Base-by-base conservation (phyloP, 2,329 filamentous ascomycete species). In the Paraphoma sp. region DNA sequence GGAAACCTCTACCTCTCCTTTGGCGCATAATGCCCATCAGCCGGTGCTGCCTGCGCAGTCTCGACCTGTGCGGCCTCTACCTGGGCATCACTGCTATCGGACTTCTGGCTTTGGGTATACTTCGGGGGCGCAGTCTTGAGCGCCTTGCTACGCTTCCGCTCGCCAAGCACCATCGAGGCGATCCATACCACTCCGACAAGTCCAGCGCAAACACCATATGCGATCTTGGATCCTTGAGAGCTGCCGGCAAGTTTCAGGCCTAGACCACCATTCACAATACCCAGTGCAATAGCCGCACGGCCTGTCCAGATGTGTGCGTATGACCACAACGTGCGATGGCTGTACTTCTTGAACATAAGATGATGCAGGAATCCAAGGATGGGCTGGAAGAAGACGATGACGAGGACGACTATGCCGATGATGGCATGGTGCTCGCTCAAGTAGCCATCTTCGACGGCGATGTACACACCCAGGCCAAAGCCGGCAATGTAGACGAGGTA, bases 251-350 rank as follows among this genome's bases (percentile, higher is more conserved):
- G 72, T 54, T 75, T 71, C 38, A 86, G 78, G 0, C 84, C 84
- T 1, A 86, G 69, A 0, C 84, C 84, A n/a, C 82, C 84, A 64
- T 86, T 86, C 67, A 86, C 76, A 53, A 86, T 82, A 3, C 82
- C 84, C 0, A 86, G 71, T 0, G 79, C 74, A 11, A 87, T 79
- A 18, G 81, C 75, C 29, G 76, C 62, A 4, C 84, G 78, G 16
- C 84, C 84, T 28, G 85, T 64, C 84, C 84, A 87, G 46, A 85
- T 76, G 62, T 87, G 84, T 3, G 71, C 72, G 57, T 82, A 78
- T 0, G 81, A 82, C 68, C 79, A 81, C 6, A 78, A 59, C 1
- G 79, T 81, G 33, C 81, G 80, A 12, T 68, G 69, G 7, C 76
- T 75, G 12, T 78, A 76, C 59, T 79, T 81, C 50, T 80, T 80